Evolutionary conservation across 495 filamentous ascomycete genomes (phyloP).

Genomic region (Podospora pseudoanserina): DNA sequence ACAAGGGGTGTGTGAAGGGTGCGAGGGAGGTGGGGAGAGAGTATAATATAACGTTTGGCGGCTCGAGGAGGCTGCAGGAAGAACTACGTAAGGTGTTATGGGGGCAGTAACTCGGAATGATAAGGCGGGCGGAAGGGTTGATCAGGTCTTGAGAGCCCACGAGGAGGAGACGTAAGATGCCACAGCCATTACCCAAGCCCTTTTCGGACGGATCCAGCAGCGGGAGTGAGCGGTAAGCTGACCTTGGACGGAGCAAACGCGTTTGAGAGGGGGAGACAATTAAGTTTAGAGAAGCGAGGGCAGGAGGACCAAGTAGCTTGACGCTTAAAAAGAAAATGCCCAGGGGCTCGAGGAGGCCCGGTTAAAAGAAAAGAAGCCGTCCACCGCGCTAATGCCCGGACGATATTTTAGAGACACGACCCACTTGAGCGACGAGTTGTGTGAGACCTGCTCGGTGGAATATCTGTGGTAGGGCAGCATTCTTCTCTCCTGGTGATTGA

Average conservation of each 20-base stretch:
- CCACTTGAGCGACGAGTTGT: slow-evolving; percentile 10
- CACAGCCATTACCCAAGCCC: slow-evolving; percentile 25
- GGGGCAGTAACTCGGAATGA: slow-evolving; percentile 19
- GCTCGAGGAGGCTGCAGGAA: slow-evolving; percentile 20
- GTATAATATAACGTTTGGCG: slow-evolving; percentile 28
- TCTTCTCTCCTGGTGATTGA: not conserved
- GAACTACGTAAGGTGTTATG: slow-evolving; percentile 19
- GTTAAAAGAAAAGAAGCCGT: slow-evolving; percentile 25
- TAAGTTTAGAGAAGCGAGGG: slow-evolving; percentile 12
- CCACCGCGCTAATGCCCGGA: slow-evolving; percentile 19
- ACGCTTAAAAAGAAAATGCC: slow-evolving; percentile 18
- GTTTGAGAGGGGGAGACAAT: slow-evolving; percentile 16
- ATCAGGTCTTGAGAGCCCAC: slow-evolving; percentile 11
- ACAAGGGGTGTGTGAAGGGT: slow-evolving; percentile 14
- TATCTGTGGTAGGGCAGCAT: slow-evolving; percentile 1
- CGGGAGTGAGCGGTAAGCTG: slow-evolving; percentile 24
- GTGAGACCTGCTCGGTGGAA: slow-evolving; percentile 16
- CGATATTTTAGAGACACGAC: slow-evolving; percentile 22
- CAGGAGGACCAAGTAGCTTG: slow-evolving; percentile 1
- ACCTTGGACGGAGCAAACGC: slow-evolving; percentile 11
- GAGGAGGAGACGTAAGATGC: slow-evolving; percentile 17
- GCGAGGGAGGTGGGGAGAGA: slow-evolving; percentile 22
- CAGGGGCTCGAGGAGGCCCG: slow-evolving; percentile 17
- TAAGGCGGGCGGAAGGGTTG: slow-evolving; percentile 13
- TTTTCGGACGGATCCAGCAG: slow-evolving; percentile 13